Conservation (phyloP, 306 rosid genomes). For the Fagus sylvatica region DNA sequence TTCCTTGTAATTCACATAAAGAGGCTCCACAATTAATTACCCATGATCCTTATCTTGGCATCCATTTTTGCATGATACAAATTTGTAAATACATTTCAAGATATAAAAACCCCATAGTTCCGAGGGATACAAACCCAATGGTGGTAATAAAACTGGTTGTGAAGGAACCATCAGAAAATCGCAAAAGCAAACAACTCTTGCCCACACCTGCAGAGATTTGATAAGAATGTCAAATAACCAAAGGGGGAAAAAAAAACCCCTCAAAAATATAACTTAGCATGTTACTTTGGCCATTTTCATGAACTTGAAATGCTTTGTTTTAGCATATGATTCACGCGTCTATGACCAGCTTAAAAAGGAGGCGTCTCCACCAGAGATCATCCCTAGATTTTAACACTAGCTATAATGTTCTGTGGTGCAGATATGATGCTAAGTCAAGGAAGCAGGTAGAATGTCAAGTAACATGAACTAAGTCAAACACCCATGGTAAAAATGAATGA, state of each 20-base stretch:
- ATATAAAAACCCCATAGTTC: slow-evolving; percentile 8
- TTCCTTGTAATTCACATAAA: neutral
- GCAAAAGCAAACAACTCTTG: slow-evolving; percentile 83
- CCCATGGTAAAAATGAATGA: neutral
- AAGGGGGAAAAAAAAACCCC: neutral
- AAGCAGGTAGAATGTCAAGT: neutral
- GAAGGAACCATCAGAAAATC: slow-evolving; percentile 86
- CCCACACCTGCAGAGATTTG: slow-evolving; percentile 66
- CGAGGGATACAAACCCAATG: slow-evolving; percentile 66
- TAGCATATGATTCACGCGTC: neutral
- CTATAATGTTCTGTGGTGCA: neutral
- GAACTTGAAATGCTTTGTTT: neutral
- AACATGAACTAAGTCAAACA: neutral
- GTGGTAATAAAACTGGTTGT: slow-evolving; percentile 80
- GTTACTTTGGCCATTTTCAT: neutral
- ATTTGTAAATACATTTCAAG: slow-evolving; percentile 5
- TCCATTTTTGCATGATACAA: neutral
- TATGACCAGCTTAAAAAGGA: neutral
- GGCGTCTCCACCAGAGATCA: neutral
- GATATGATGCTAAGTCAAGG: neutral
- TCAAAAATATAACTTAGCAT: slow-evolving; percentile 6
- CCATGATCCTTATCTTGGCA: slow-evolving; percentile 7
- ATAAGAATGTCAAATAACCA: slow-evolving; percentile 12
- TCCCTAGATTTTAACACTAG: neutral
- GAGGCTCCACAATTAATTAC: neutral